Conservation (phyloP, 2,329 filamentous ascomycete species). For the Pleoardoris graminearum region DNA sequence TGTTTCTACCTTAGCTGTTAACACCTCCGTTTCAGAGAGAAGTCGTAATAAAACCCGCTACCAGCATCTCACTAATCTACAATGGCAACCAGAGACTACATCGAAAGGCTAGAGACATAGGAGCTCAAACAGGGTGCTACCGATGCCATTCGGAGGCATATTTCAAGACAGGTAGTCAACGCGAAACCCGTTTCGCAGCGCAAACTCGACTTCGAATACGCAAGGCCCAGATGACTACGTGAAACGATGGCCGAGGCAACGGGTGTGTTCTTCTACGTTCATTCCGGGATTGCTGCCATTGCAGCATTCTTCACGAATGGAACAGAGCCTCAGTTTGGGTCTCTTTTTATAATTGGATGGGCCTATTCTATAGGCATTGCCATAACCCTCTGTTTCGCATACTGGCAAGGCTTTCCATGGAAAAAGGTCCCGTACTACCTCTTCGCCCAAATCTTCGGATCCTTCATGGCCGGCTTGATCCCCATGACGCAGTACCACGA, state of each 20-base stretch:
- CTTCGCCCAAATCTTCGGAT: constrained; percentile 59
- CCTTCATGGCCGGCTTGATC: constrained; percentile 59
- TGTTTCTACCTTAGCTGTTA: background rate
- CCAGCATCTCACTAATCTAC: background rate
- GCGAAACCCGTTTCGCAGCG: constrained; percentile 57
- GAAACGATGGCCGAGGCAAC: constrained; percentile 61
- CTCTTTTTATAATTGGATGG: constrained; percentile 57
- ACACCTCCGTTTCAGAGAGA: too few relatives aligned
- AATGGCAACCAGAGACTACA: constrained; percentile 1
- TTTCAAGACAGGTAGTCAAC: constrained; percentile 55
- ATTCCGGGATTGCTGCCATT: constrained; percentile 58
- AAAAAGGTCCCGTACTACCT: constrained; percentile 62
- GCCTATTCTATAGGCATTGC: constrained; percentile 61
- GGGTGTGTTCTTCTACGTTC: constrained; percentile 60
- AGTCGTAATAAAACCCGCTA: too few relatives aligned
- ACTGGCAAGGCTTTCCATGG: constrained; percentile 63
- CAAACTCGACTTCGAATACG: constrained; percentile 59
- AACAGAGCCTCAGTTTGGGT: constrained; percentile 52
- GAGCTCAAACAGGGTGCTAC: constrained; percentile 58
- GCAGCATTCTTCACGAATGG: constrained; percentile 56
- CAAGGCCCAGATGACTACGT: constrained; percentile 57
- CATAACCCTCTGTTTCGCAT: constrained; percentile 47
- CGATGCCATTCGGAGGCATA: constrained; percentile 57
- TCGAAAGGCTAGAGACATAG: constrained; percentile 41
- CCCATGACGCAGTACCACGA: constrained; percentile 62